Evolutionary conservation across 345 rosid species (phyloP).

Genomic region (Pistacia atlantica): DNA sequence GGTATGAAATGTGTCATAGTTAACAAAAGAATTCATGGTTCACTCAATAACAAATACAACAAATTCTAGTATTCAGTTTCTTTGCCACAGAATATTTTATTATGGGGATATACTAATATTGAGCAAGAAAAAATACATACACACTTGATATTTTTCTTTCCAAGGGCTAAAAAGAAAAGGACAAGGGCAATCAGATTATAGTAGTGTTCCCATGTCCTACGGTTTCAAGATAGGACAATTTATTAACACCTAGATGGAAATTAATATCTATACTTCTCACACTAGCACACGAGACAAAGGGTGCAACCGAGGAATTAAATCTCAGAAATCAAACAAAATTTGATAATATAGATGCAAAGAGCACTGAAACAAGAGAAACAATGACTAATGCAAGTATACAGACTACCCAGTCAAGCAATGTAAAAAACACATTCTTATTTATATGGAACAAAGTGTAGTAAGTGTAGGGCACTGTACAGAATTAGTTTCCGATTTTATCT

Average conservation of each 20-base stretch:
- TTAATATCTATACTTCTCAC: not conserved
- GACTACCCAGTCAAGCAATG: conserved; percentile 14
- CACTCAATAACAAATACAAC: not conserved
- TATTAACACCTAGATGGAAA: not conserved
- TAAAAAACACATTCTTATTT: not conserved
- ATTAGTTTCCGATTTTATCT: conserved; percentile 49
- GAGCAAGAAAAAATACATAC: not conserved
- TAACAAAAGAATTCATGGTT: not conserved
- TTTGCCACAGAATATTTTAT: no score
- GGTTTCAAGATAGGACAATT: not conserved
- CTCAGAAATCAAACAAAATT: not conserved
- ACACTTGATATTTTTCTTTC: not conserved
- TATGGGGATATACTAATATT: not conserved
- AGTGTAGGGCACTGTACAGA: conserved; percentile 33
- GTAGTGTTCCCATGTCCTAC: not conserved
- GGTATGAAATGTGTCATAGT: not conserved
- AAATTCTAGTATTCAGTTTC: not conserved
- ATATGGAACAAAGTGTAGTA: conserved; percentile 4
- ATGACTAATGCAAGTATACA: not conserved
- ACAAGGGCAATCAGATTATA: not conserved
- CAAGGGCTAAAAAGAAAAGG: not conserved
- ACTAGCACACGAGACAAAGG: conserved; percentile 4
- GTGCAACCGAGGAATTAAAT: not conserved
- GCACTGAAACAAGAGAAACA: conserved; percentile 15
- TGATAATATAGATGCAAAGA: not conserved